phyloP scores from a whole-genome alignment of 768 basidiomycete species.

The Phaeotremella fagi region DNA sequence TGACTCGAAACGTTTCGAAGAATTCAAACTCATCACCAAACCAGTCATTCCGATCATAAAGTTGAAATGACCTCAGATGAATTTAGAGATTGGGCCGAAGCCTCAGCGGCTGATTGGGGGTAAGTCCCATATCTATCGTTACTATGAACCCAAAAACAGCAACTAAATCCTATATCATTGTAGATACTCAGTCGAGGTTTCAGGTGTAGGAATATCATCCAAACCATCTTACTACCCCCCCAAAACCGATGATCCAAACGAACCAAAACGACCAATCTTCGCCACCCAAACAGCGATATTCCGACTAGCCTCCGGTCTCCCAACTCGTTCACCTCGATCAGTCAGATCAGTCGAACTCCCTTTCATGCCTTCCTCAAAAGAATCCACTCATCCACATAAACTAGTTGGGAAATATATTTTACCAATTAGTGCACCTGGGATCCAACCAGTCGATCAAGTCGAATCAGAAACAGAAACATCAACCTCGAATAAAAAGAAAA shows the following conservation, averaged over 20 bases:
- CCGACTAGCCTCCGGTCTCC: conserved; percentile 30
- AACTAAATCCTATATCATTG: conserved; percentile 1
- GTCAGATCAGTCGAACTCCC: conserved; percentile 42
- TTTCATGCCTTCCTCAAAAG: conserved; percentile 41
- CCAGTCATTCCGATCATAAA: conserved; percentile 44
- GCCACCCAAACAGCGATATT: conserved; percentile 48
- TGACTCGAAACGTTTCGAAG: conserved; percentile 6
- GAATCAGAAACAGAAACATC: not conserved
- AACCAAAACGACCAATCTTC: conserved; percentile 38
- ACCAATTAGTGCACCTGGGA: conserved; percentile 18
- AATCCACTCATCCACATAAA: conserved; percentile 37
- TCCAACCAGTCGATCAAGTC: not conserved
- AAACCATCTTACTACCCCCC: conserved; percentile 35
- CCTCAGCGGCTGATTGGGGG: conserved; percentile 42
- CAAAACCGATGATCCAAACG: conserved; percentile 11
- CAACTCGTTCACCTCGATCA: conserved; percentile 42
- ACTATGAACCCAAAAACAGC: not conserved
- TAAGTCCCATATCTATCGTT: conserved; percentile 7
- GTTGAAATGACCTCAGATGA: conserved; percentile 48
- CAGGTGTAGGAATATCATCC: conserved; percentile 43
- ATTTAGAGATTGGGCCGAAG: conserved; percentile 39
- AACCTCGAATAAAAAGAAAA: not conserved
- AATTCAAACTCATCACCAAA: not conserved
- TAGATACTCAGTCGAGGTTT: conserved; percentile 42
- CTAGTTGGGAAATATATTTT: conserved; percentile 22